Percentiles rank a stretch among this genome's conserved stretches.
Conservation (phyloP, 257 asterid genomes). For the Oldenlandia corymbosa region DNA sequence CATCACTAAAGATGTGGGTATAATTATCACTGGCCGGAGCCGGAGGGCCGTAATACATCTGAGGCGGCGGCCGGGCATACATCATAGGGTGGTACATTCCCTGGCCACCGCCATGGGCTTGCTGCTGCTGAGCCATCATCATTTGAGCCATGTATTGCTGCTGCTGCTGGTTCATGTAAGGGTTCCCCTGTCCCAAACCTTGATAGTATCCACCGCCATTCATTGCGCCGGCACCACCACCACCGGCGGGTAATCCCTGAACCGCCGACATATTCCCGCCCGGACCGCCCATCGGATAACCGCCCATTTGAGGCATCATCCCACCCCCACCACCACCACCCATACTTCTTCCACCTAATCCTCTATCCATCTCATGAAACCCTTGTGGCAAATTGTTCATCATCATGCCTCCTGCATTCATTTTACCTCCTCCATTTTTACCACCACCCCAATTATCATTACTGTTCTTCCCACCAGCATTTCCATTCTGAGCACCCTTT, state of each 20-base stretch:
- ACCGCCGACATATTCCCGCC: slow-evolving; percentile 37
- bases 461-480: slow-evolving; percentile 33
- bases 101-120: slow-evolving; percentile 29
- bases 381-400: slow-evolving; percentile 33
- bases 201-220: slow-evolving; percentile 29
- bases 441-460: slow-evolving; percentile 25
- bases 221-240: slow-evolving; percentile 25
- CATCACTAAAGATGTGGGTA: slow-evolving; percentile 66
- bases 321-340: slow-evolving; percentile 41
- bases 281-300: slow-evolving; percentile 33
- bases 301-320: slow-evolving; percentile 38
- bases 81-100: slow-evolving; percentile 48
- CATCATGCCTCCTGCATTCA: slow-evolving; percentile 28
- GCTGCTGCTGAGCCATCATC: slow-evolving; percentile 68
- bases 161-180: slow-evolving; percentile 19
- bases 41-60: slow-evolving; percentile 40
- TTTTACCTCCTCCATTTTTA: slow-evolving; percentile 37
- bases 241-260: slow-evolving; percentile 48
- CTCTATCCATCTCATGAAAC: slow-evolving; percentile 31
- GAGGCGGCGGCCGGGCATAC: slow-evolving; percentile 35
- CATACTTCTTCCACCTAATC: slow-evolving; percentile 33
- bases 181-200: slow-evolving; percentile 43
- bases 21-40: slow-evolving; percentile 40
- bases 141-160: slow-evolving; percentile 31
- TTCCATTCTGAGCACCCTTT: slow-evolving; percentile 15